These are phyloP conservation scores for Linnemannia elongata DNA, from an alignment of 192 early-diverging fungal genomes.

Conservation along the genomic window DNA sequence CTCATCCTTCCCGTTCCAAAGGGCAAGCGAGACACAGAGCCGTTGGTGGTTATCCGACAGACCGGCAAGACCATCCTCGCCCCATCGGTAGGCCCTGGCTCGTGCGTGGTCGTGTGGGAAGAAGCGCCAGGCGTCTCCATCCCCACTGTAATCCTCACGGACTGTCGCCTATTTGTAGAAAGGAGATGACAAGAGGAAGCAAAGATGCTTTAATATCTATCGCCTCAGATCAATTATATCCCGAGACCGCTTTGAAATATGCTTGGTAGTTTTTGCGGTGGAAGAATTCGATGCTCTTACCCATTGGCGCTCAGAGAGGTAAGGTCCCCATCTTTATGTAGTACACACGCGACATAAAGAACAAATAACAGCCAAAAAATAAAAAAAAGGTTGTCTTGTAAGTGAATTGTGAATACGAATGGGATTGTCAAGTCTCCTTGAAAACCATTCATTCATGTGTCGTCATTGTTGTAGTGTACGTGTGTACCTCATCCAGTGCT, in stretches of 20 bases:
- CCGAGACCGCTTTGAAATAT: not conserved
- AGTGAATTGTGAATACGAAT: not conserved
- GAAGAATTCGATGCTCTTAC: conserved; percentile 5
- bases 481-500: conserved; percentile 52
- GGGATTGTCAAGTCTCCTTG: not conserved
- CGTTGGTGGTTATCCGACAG: conserved; percentile 54
- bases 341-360: not conserved
- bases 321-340: conserved; percentile 48
- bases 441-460: not conserved
- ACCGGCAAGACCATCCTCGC: conserved; percentile 49
- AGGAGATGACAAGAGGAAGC: not conserved
- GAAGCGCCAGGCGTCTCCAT: conserved; percentile 48
- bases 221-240: not conserved
- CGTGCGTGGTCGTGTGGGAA: conserved; percentile 54
- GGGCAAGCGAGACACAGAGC: conserved; percentile 47
- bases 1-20: conserved; percentile 51
- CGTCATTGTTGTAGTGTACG: not conserved
- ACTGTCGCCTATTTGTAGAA: not conserved
- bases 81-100: conserved; percentile 52
- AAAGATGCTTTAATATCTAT: no score
- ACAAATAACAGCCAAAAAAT: not conserved
- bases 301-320: conserved; percentile 56
- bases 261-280: not conserved
- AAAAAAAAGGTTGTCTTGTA: not conserved
- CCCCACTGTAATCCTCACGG: conserved; percentile 48